phyloP scores from a whole-genome alignment of 441 rosid genomes.

The Erodium texanum region DNA sequence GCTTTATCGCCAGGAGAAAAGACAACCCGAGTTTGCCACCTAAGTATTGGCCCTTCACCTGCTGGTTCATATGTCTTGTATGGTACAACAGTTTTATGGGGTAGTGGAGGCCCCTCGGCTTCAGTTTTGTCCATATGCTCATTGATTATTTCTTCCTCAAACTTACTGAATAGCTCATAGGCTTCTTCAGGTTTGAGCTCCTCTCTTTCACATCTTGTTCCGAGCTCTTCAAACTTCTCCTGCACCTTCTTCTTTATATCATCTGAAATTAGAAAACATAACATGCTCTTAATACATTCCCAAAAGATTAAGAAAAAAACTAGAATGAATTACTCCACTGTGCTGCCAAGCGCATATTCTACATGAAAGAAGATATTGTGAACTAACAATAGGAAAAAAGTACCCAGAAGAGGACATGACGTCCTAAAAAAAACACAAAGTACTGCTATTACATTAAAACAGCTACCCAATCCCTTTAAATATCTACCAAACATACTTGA shows the following conservation, averaged over 20 bases:
- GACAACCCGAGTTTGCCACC: constrained; percentile 80
- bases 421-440: too few relatives aligned
- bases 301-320: too few relatives aligned
- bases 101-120: constrained; percentile 48
- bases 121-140: constrained; percentile 55
- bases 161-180: constrained; percentile 59
- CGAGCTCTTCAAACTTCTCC: constrained; percentile 61
- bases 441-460: too few relatives aligned
- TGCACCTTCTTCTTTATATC: constrained; percentile 72
- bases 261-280: constrained; percentile 33
- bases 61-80: constrained; percentile 62
- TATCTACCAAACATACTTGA: too few relatives aligned
- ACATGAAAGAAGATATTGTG: too few relatives aligned
- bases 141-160: constrained; percentile 70
- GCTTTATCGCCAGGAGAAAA: constrained; percentile 89
- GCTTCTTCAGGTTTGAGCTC: constrained; percentile 73
- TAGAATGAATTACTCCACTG: too few relatives aligned
- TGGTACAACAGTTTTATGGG: constrained; percentile 42
- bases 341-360: not conserved
- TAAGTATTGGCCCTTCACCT: constrained; percentile 79
- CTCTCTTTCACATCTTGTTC: constrained; percentile 73
- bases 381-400: too few relatives aligned
- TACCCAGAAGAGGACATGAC: too few relatives aligned
- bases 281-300: too few relatives aligned
- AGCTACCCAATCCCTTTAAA: too few relatives aligned